Base-by-base conservation (phyloP, 306 rosid genomes). In the Purshia tridentata region DNA sequence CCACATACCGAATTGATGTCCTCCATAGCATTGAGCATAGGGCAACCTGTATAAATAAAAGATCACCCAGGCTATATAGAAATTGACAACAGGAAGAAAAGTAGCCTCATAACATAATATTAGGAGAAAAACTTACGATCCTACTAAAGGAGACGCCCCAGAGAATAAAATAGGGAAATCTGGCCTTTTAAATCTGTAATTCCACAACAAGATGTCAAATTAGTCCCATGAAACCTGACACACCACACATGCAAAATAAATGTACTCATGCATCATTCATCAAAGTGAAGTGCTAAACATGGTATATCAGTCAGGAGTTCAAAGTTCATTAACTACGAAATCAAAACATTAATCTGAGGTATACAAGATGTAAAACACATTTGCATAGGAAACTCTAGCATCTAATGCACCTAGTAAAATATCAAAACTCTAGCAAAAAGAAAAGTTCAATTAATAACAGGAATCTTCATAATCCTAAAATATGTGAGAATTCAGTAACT, bases 1-100 rank as follows among this genome's bases (percentile, higher is more conserved):
- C 99, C 99, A 94, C 96, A 84, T 94, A 16, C 99, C 99, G 39
- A 94, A 94, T 71, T 94, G 99, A 84, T 94, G 98, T 54, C 99
- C 99, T 5, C 99, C 99, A 75, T 94, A 91, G 88, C 99, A 94
- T 70, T 90, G 98, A 68, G 97, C 99, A 75, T 91, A 94, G 64
- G 99, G 93, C 73, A 89, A 76, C 79, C 99, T 94, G 83, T 70
- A 65, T 8, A 37, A 65, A 81, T 48, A 61, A 67, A 82, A 49
- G 39, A 65, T 61, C 74, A 70, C 44, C 61, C 58, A 48, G 59
- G 47, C 61, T 52, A 45, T 51, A 80, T 41, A 29, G 55, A 75
- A 75, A 77, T 77, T 61, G 39, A 61, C 18, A n/a, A 58, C 58
- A 19, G 6, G 47, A 70, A 53, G 20, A 47, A 41, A 59, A 4